Percentiles rank a stretch among this genome's conserved stretches.
Evolutionary conservation across 148 eudicot species (phyloP).

Genomic region (Fallopia convolvulus): DNA sequence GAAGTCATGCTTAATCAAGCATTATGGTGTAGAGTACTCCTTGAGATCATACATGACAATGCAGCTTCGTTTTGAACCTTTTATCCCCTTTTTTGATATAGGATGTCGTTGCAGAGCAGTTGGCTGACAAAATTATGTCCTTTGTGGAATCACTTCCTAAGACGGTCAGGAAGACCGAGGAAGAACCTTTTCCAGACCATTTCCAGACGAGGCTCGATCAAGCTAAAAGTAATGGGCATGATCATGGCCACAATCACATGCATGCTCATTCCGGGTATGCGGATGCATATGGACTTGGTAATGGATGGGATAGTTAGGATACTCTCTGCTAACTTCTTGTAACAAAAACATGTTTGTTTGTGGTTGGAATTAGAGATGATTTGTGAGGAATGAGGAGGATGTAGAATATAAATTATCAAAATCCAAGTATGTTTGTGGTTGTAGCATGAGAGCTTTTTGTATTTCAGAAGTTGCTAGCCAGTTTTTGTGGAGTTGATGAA

Average conservation of each 20-base stretch:
- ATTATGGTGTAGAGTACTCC: background rate
- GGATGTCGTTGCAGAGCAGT: conserved; percentile 60
- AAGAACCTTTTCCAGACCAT: conserved; percentile 64
- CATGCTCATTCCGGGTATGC: conserved; percentile 19
- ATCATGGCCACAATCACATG: conserved; percentile 17
- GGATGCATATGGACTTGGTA: conserved; percentile 24
- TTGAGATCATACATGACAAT: background rate
- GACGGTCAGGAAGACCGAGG: conserved; percentile 31
- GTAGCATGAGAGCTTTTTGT: background rate
- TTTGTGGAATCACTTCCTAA: conserved; percentile 72
- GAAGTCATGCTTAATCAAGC: background rate
- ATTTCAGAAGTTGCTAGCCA: background rate
- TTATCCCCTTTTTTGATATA: conserved; percentile 4
- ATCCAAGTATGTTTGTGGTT: background rate
- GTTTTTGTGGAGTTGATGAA: too few species aligned
- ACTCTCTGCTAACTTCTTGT: background rate
- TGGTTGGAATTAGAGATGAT: background rate
- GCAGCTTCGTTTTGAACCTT: background rate
- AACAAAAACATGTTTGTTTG: background rate
- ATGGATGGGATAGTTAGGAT: conserved; percentile 16
- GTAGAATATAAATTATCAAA: background rate
- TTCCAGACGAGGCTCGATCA: conserved; percentile 43
- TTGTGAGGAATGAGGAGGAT: background rate
- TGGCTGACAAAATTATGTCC: conserved; percentile 50
- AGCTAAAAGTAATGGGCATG: conserved; percentile 28